These are phyloP conservation scores for Calycina herbarum DNA, from an alignment of 2,329 filamentous ascomycete species.

Conservation along the genomic window DNA sequence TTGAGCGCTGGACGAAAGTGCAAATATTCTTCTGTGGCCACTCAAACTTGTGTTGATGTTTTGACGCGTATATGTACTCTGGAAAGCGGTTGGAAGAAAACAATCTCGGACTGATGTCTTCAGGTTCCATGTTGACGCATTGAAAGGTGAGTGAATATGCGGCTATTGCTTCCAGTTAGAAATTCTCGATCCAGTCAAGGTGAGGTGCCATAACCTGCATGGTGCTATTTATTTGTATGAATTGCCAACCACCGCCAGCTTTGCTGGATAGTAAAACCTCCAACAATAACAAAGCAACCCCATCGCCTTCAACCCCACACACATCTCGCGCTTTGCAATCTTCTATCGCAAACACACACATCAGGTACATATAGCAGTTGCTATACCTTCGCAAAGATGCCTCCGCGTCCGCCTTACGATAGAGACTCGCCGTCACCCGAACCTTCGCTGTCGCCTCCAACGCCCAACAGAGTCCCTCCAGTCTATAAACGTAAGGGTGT, in stretches of 20 bases:
- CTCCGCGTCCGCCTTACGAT: not conserved
- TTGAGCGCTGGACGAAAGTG: not conserved
- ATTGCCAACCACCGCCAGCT: not conserved
- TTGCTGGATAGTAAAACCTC: not conserved
- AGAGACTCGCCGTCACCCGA: not conserved
- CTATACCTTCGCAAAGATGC: not conserved
- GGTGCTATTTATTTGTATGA: not conserved
- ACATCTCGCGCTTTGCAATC: not conserved
- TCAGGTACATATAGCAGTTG: not conserved
- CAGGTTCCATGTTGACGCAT: not conserved
- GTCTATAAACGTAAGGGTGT: constrained; percentile 5
- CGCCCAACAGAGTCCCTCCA: not conserved
- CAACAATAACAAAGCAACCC: not conserved
- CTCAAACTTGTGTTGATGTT: not conserved
- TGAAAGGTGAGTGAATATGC: not conserved
- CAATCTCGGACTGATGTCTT: not conserved
- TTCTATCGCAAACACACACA: not conserved
- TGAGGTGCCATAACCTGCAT: not conserved
- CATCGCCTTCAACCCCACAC: not conserved
- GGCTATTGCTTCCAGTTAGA: not conserved
- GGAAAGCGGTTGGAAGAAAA: not conserved
- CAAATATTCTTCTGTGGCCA: not conserved
- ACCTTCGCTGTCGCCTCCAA: not conserved
- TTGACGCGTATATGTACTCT: not conserved
- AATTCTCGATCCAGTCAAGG: not conserved